These are phyloP conservation scores for Meyerozyma smithsonii DNA, from an alignment of 1,139 yeast species.

Conservation along the genomic window DNA sequence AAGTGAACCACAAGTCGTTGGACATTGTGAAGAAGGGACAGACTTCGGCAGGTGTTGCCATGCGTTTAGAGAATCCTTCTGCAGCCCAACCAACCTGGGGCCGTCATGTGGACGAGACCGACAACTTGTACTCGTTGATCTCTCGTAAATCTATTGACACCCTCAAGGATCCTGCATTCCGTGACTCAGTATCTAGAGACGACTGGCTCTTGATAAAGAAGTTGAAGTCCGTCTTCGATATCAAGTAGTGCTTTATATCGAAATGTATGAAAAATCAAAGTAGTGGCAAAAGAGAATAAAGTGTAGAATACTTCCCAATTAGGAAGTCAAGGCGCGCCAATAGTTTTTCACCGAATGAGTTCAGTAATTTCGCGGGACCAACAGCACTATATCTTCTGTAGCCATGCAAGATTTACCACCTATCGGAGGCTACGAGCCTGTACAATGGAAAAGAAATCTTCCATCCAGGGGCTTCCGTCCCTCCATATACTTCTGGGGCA, in stretches of 20 bases:
- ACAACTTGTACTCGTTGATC: constrained; percentile 80
- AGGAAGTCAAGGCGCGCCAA: constrained; percentile 12
- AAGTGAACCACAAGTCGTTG: constrained; percentile 86
- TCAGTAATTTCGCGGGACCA: not conserved
- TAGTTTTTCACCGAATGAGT: constrained; percentile 2
- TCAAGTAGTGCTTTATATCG: constrained; percentile 36
- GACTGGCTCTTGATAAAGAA: constrained; percentile 92
- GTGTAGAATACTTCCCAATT: constrained; percentile 8
- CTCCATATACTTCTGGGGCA: constrained; percentile 59
- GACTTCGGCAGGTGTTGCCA: constrained; percentile 96
- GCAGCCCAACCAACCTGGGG: constrained; percentile 98
- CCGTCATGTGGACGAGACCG: constrained; percentile 94
- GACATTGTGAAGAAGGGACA: constrained; percentile 87
- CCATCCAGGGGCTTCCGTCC: constrained; percentile 87
- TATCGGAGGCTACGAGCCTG: constrained; percentile 77
- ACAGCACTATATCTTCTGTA: not conserved
- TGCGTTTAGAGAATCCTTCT: constrained; percentile 91
- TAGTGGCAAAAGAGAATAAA: constrained; percentile 4
- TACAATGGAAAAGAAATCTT: constrained; percentile 86
- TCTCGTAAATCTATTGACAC: constrained; percentile 90
- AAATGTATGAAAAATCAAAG: not conserved
- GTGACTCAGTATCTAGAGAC: constrained; percentile 88
- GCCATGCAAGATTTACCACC: constrained; percentile 82
- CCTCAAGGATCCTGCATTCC: constrained; percentile 96
- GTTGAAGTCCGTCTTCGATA: constrained; percentile 82